Percentiles rank a stretch among this genome's conserved stretches.
Evolutionary conservation across 2,329 filamentous ascomycete species (phyloP).

Genomic region (Xylariaceae sp.): DNA sequence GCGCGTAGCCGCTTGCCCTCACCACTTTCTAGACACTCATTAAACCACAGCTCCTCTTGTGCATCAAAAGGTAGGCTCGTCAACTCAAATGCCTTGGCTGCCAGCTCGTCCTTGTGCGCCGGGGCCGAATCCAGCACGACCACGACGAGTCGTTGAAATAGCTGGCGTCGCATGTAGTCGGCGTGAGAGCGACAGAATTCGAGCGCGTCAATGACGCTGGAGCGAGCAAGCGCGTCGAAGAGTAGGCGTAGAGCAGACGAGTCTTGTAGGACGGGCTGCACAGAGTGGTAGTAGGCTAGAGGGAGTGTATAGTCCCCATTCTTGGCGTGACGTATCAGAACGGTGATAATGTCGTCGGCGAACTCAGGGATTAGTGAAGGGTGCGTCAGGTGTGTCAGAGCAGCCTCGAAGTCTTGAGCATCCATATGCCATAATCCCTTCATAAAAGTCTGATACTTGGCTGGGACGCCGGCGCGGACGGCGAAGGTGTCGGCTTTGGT

Average conservation of each 20-base stretch:
- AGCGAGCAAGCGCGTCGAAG: constrained; percentile 63
- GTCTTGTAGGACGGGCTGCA: constrained; percentile 66
- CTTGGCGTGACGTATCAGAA: constrained; percentile 58
- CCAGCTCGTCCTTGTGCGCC: constrained; percentile 24
- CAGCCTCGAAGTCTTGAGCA: constrained; percentile 62
- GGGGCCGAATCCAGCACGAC: constrained; percentile 41
- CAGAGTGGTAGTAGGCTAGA: constrained; percentile 74
- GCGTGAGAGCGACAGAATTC: constrained; percentile 66
- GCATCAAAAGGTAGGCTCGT: constrained; percentile 67
- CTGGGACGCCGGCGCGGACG: constrained; percentile 59
- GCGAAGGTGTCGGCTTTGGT: constrained; percentile 51
- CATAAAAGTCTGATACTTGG: constrained; percentile 76
- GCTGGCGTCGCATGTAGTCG: constrained; percentile 53
- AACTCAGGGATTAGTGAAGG: constrained; percentile 78
- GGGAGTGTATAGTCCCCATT: constrained; percentile 60
- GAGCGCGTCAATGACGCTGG: constrained; percentile 68
- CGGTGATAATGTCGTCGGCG: constrained; percentile 73
- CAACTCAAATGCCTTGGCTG: constrained; percentile 60
- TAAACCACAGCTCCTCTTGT: constrained; percentile 71
- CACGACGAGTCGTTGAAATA: constrained; percentile 64
- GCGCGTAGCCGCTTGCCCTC: constrained; percentile 60
- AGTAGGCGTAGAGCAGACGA: constrained; percentile 60
- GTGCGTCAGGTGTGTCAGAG: constrained; percentile 72
- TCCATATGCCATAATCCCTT: constrained; percentile 81
- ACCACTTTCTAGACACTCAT: constrained; percentile 61